Evolutionary conservation across 202 grass and related monocot species (phyloP), one percentile per base, ranked within the genome.

Genomic region (Hordeum pubiflorum): DNA sequence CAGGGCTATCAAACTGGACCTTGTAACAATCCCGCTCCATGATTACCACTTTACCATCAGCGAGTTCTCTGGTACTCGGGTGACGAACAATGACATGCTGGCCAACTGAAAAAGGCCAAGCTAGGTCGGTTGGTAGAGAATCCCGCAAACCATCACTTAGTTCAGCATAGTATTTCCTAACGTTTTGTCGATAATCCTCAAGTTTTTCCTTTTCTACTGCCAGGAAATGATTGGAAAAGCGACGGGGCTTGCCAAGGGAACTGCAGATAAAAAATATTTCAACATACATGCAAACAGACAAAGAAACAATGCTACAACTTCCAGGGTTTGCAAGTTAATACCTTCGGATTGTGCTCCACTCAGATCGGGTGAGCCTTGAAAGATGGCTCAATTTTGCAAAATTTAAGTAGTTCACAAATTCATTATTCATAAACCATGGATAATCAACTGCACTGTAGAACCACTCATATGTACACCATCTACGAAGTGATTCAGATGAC

Each of bases 401-500:
- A 85, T 89, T 82, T 31, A 94, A 76, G 69, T 94, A 91, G 69
- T 59, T 80, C 50, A 85, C 84, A 75, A 94, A 94, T 59, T 91
- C 89, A 78, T 91, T 94, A 80, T 91, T 54, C 61, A 83, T 76
- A 94, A 94, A 94, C 89, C 92, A 94, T 85, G 89, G 89, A 86
- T 89, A 94, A 84, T 94, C 92, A 81, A 94, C 83, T 69, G 92
- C 84, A 2, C 92, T 94, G 64, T 94, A 91, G 77, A 94, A 94
- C 92, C 92, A 94, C 79, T 94, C 92, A 34, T 87, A 89, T 17
- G 87, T 48, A 69, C 92, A 94, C 92, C 92, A 94, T 87, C 81
- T 85, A 72, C 87, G 87, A 66, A 91, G 62, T n/a, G 80, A 78
- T 87, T 85, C 61, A 5, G 86, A 94, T 81, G 89, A 91, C 52